Percentiles rank a stretch among this genome's conserved stretches.
Conservation (phyloP, 768 basidiomycete genomes). For the Suillus fuscotomentosus region DNA sequence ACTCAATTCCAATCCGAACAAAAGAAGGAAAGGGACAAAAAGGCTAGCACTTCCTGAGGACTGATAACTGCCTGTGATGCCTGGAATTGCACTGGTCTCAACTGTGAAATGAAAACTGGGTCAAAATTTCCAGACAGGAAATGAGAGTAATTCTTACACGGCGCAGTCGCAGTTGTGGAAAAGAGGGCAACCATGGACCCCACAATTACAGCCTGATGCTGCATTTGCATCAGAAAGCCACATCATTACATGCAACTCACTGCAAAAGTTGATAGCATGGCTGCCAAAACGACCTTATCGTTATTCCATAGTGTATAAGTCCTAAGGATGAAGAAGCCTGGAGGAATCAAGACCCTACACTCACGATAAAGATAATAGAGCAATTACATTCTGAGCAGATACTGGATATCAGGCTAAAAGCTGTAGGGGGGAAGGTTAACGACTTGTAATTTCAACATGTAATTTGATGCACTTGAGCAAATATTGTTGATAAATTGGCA, state of each 20-base stretch:
- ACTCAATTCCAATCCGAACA: constrained; percentile 8
- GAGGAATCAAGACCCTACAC: background rate
- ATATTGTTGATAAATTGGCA: constrained; percentile 1
- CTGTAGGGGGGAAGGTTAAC: background rate
- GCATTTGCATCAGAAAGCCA: background rate
- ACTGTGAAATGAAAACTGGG: background rate
- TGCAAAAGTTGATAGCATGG: background rate
- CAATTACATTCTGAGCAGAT: constrained; percentile 7
- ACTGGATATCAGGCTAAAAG: constrained; percentile 1
- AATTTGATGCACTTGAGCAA: constrained; percentile 1
- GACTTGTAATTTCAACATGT: background rate
- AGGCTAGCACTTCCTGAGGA: background rate
- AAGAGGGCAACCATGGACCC: background rate
- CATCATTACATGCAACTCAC: background rate
- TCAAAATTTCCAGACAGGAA: background rate
- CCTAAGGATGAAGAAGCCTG: constrained; percentile 8
- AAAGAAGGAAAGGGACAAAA: constrained; percentile 6
- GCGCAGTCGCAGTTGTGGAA: background rate
- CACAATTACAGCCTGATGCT: background rate
- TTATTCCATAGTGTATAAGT: constrained; percentile 4
- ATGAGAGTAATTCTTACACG: background rate
- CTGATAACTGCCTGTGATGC: background rate
- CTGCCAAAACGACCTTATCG: background rate
- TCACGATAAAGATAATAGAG: background rate
- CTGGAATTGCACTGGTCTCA: background rate